Conservation (phyloP, 257 asterid species). For the Solanum tacnaense region DNA sequence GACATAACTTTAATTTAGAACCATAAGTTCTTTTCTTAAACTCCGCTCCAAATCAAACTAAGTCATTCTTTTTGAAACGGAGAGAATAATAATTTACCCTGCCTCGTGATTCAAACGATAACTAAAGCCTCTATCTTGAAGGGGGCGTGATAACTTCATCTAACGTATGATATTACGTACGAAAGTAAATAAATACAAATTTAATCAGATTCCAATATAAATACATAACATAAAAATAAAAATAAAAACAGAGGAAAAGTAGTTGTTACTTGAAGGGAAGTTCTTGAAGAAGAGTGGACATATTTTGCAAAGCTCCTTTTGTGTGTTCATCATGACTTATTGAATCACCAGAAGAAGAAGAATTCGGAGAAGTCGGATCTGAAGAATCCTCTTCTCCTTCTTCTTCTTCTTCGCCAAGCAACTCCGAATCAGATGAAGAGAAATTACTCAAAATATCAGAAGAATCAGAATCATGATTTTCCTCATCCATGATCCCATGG, state of each 20-base stretch:
- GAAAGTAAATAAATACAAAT: background rate
- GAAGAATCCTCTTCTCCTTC: background rate
- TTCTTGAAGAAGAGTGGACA: slow-evolving; percentile 50
- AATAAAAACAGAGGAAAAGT: background rate
- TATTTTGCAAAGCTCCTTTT: slow-evolving; percentile 31
- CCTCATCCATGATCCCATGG: slow-evolving; percentile 29
- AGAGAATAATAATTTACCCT: rapidly evolving
- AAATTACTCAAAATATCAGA: slow-evolving; percentile 6
- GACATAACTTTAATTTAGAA: too few relatives aligned
- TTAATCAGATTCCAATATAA: background rate
- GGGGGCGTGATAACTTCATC: too few relatives aligned
- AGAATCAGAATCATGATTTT: slow-evolving; percentile 1
- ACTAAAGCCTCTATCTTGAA: background rate
- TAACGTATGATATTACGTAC: too few relatives aligned
- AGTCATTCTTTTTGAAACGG: too few relatives aligned
- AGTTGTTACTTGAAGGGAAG: slow-evolving; percentile 58
- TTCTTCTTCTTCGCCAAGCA: slow-evolving; percentile 16
- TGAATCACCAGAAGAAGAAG: background rate
- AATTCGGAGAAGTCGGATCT: background rate
- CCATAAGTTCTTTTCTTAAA: too few relatives aligned
- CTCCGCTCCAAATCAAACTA: rapidly evolving
- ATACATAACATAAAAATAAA: background rate
- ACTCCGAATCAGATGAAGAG: slow-evolving; percentile 15
- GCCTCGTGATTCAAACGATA: background rate
- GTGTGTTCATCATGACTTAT: background rate